These are phyloP conservation scores for Tremella fuciformis DNA, from an alignment of 768 basidiomycete genomes.

Conservation along the genomic window DNA sequence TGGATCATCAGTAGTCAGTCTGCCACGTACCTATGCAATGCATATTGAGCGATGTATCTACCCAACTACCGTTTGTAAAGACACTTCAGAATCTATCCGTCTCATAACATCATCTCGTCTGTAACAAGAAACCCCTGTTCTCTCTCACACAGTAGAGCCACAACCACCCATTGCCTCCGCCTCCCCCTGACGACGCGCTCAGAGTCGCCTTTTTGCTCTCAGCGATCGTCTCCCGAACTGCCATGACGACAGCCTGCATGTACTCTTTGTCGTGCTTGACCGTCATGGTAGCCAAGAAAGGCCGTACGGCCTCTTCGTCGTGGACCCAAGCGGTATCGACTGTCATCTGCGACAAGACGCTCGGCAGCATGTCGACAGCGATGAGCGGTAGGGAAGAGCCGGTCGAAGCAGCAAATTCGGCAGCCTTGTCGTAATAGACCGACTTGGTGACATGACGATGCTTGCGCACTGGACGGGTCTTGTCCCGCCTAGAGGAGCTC, in stretches of 20 bases:
- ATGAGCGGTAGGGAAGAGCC: conserved; percentile 39
- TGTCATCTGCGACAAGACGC: conserved; percentile 35
- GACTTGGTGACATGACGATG: conserved; percentile 38
- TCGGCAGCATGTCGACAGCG: conserved; percentile 40
- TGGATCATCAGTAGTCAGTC: too few species aligned
- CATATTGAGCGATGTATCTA: not conserved
- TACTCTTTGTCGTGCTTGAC: conserved; percentile 31
- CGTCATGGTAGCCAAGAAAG: conserved; percentile 15
- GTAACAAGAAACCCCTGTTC: conserved; percentile 41
- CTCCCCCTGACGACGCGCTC: conserved; percentile 4
- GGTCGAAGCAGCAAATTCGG: conserved; percentile 36
- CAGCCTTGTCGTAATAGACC: conserved; percentile 19
- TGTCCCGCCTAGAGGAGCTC: conserved; percentile 19
- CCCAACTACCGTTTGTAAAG: not conserved
- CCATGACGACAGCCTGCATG: conserved; percentile 30
- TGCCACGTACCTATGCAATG: not conserved
- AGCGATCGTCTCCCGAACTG: conserved; percentile 21
- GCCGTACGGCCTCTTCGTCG: conserved; percentile 46
- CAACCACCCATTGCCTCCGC: conserved; percentile 18
- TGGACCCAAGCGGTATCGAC: conserved; percentile 35
- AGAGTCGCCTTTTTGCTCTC: conserved; percentile 4
- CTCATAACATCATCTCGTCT: conserved; percentile 12
- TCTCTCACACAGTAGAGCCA: conserved; percentile 43
- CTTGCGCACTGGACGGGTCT: conserved; percentile 35
- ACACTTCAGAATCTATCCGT: not conserved